These are phyloP conservation scores for Gliomastix tumulicola DNA, from an alignment of 2,329 filamentous ascomycete species.

Conservation along the genomic window DNA sequence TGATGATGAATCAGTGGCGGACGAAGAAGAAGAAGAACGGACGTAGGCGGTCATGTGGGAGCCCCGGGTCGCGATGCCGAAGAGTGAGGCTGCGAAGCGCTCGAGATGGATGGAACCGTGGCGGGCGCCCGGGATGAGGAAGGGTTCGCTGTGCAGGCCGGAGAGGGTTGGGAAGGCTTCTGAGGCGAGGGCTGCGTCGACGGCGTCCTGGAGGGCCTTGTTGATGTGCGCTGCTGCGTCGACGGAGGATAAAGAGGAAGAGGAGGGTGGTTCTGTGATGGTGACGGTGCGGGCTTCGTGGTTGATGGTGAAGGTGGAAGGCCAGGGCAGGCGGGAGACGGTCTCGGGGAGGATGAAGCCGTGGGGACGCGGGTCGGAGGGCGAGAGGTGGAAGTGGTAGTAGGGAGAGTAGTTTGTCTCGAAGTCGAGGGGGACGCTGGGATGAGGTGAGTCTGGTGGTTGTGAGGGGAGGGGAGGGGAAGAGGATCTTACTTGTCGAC, in stretches of 20 bases:
- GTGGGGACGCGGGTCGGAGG: conserved; percentile 34
- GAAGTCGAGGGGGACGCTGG: conserved; percentile 39
- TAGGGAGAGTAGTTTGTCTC: conserved; percentile 25
- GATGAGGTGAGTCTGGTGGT: conserved; percentile 5
- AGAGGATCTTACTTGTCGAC: conserved; percentile 34
- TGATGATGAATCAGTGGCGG: conserved; percentile 5
- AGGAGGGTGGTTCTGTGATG: conserved; percentile 15
- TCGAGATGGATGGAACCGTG: conserved; percentile 39
- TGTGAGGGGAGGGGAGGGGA: not conserved
- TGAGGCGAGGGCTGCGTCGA: conserved; percentile 27
- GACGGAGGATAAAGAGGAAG: conserved; percentile 10
- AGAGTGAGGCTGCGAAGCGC: conserved; percentile 54
- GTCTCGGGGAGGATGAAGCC: conserved; percentile 41
- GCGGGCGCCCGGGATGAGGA: conserved; percentile 29
- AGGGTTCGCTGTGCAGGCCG: conserved; percentile 33
- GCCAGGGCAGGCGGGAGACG: conserved; percentile 40
- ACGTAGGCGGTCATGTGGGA: conserved; percentile 60
- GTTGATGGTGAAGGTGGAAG: conserved; percentile 25
- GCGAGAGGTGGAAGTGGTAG: conserved; percentile 37
- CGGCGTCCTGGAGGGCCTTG: conserved; percentile 27
- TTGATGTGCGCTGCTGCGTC: conserved; percentile 18
- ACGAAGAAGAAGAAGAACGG: conserved; percentile 23
- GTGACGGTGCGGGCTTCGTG: conserved; percentile 21
- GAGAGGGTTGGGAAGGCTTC: conserved; percentile 29
- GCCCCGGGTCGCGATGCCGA: conserved; percentile 61